These are phyloP conservation scores for Hypoxylon sp. DNA, from an alignment of 2,329 filamentous ascomycete genomes.

Conservation along the genomic window DNA sequence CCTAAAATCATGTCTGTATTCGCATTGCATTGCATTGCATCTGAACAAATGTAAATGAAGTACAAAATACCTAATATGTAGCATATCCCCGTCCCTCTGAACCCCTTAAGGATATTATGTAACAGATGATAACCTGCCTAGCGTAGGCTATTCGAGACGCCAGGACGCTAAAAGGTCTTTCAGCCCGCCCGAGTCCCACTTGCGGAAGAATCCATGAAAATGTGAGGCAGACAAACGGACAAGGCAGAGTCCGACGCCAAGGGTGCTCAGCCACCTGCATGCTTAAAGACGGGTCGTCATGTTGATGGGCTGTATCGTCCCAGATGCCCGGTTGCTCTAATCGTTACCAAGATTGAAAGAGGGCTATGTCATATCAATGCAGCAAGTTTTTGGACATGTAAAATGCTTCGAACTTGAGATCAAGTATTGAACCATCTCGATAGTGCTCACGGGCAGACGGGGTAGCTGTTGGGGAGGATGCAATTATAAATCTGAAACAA, in stretches of 20 bases:
- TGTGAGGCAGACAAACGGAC: constrained; percentile 24
- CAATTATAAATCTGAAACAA: constrained; percentile 23
- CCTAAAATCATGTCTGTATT: too few relatives aligned
- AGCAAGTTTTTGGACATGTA: not conserved
- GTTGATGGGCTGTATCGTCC: constrained; percentile 3
- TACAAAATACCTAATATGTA: not conserved
- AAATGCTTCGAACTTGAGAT: not conserved
- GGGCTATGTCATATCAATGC: constrained; percentile 12
- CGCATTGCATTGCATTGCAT: too few relatives aligned
- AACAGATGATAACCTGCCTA: constrained; percentile 12
- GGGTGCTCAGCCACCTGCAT: constrained; percentile 29
- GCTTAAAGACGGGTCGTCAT: constrained; percentile 14
- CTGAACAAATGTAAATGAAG: not conserved
- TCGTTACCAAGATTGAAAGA: constrained; percentile 3
- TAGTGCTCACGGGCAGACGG: not conserved
- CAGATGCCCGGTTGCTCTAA: constrained; percentile 3
- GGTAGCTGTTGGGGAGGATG: constrained; percentile 1
- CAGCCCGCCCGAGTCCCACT: constrained; percentile 17
- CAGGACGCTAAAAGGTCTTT: constrained; percentile 12
- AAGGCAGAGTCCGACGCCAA: constrained; percentile 24
- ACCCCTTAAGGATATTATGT: constrained; percentile 11
- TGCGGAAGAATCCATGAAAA: constrained; percentile 20
- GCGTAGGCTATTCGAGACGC: constrained; percentile 19
- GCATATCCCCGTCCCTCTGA: constrained; percentile 5
- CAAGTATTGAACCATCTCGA: not conserved